Base-by-base conservation (phyloP, 2,329 filamentous ascomycete species). In the Stachybotrys echinatus region DNA sequence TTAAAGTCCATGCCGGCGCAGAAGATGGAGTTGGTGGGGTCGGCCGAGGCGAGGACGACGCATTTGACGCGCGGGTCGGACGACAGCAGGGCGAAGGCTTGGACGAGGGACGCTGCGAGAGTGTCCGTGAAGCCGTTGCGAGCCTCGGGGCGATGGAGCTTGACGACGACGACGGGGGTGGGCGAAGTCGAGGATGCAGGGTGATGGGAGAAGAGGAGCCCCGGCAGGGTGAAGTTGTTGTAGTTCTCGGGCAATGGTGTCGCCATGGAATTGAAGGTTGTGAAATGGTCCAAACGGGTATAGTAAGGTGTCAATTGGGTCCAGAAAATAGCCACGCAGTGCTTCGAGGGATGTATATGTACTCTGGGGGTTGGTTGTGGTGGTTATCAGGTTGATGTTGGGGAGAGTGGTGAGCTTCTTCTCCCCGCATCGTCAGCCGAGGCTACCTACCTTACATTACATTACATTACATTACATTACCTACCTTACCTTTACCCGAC, bases 71-170 rank as follows among this genome's bases (percentile, higher is more conserved):
- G 74, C 3, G 72, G 67, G 64, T 84, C 81, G 23, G 64, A 51
- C 22, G 79, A 77, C 23, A 84, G 69, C 8, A 75, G 61, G 48
- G 66, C 61, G 60, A 79, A 79, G 43, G 79, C 80, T 3, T 66
- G 55, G 51, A 81, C 75, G 23, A 89, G 72, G 58, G 85, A 84
- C 17, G 67, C 60, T 58, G 79, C 77, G 83, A 89, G 88, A 14
- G 67, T 72, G 19, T 75, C 70, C 3, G 83, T 88, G 66, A 89
- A 88, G 52, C 83, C 85, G 75, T 89, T 89, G 68, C 84, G 75
- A 52, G 81, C 81, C 12, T 70, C 65, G 1, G 85, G 86, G 18
- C 87, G 80, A 68, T 86, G 74, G 39, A 89, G 76, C 2, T 79
- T 79, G 31, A 88, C 65, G 54, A 88, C 64, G 46, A 89, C 74